Evolutionary conservation across 345 rosid genomes (phyloP).

Genomic region (Pseudoturritis turrita): DNA sequence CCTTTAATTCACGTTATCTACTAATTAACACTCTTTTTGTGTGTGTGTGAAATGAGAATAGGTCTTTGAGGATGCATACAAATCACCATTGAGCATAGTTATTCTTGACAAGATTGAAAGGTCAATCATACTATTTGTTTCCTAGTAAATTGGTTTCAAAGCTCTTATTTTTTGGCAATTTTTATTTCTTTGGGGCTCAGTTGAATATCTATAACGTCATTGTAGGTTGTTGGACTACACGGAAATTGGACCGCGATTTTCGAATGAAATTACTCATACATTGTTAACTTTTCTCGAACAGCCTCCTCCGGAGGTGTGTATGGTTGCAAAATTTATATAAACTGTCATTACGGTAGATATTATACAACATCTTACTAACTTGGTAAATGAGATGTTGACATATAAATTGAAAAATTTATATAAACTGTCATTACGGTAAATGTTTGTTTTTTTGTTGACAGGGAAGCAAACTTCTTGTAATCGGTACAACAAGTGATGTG

Average conservation of each 20-base stretch:
- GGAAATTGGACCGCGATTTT: constrained; percentile 82
- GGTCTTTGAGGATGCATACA: constrained; percentile 94
- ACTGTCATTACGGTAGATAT: neutral
- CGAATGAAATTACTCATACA: constrained; percentile 67
- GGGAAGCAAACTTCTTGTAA: constrained; percentile 74
- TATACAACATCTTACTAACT: neutral
- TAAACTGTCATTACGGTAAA: neutral
- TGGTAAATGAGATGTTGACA: no score
- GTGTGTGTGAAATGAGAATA: constrained; percentile 9
- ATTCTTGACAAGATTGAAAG: constrained; percentile 89
- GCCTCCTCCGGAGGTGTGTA: constrained; percentile 63
- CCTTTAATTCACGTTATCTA: neutral
- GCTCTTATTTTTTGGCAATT: neutral
- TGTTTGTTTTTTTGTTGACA: constrained; percentile 32
- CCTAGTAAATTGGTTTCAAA: neutral
- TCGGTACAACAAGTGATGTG: constrained; percentile 84
- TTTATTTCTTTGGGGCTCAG: neutral
- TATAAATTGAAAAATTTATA: neutral
- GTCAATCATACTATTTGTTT: constrained; percentile 9
- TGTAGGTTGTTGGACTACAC: constrained; percentile 77
- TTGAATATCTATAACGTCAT: neutral
- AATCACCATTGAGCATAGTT: constrained; percentile 79
- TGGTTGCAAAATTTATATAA: neutral
- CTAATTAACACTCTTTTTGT: neutral
- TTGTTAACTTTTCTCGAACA: constrained; percentile 64